phyloP scores from a whole-genome alignment of 129 eudicot species.

The Centaurea solstitialis region DNA sequence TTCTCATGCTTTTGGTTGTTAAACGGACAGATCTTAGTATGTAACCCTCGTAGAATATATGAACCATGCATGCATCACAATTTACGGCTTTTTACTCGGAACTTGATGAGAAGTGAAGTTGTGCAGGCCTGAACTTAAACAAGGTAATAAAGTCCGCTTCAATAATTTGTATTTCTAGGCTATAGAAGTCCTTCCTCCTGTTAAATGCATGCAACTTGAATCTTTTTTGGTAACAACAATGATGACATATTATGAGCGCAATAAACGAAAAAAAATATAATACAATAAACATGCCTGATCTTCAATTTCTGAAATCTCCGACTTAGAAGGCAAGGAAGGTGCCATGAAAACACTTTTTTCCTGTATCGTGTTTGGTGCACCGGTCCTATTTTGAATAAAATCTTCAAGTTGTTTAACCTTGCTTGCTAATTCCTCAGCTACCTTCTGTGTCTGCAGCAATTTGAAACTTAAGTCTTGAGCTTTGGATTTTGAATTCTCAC shows the following conservation, averaged over 20 bases:
- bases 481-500: constrained; percentile 59
- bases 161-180: not conserved
- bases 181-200: not conserved
- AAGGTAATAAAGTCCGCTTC: not conserved
- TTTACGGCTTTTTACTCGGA: not conserved
- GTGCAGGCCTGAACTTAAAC: not conserved
- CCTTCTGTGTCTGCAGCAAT: constrained; percentile 58
- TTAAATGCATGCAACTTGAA: not conserved
- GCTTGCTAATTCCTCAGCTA: constrained; percentile 59
- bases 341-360: constrained; percentile 54
- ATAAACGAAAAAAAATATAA: not conserved
- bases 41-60: not conserved
- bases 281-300: constrained; percentile 60
- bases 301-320: constrained; percentile 91
- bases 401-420: constrained; percentile 78
- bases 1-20: constrained; percentile 2
- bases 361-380: constrained; percentile 46
- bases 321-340: constrained; percentile 52
- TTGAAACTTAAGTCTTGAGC: constrained; percentile 52
- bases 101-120: not conserved
- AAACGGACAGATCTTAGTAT: not conserved
- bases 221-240: not conserved
- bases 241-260: not conserved
- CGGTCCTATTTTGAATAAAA: constrained; percentile 39
- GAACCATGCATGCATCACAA: not conserved